Base-by-base conservation (phyloP, 2,329 filamentous ascomycete species). In the Aspergillus sp. region DNA sequence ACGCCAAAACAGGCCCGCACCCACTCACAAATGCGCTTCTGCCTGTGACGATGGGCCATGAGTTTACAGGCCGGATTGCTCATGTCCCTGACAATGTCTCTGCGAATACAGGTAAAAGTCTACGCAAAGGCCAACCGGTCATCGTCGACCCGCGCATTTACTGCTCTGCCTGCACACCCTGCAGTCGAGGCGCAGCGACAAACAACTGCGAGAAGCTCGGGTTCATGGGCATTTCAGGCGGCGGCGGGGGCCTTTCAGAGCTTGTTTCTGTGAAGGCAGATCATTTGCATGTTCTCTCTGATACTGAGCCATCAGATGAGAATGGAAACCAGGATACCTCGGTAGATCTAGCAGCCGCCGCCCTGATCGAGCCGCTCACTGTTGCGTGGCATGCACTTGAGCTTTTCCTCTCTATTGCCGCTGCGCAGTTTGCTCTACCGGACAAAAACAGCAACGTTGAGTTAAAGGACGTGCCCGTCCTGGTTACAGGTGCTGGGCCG, bases 91-190 rank as follows among this genome's bases (percentile, higher is more conserved):
- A 24, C 1, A 20, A 51, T 3, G 27, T 11, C 24, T 11, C 15
- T 6, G 2, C 3, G 8, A 11, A 30, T 30, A 30, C 8, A 30
- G 1, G 9, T 30, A 30, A 30, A 30, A 0, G 9, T 11, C 20
- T 51, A 8, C 8, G 17, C 17, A 51, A 40, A 15, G 60, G 60
- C 4, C 57, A 59, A 33, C 20, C 50, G 1, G 60, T 61, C 22
- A 51, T 61, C n/a, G 27, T 61, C 37, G 60, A 61, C 39, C 57
- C 60, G 9, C 57, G 57, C n/a, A 48, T 52, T 30, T 61, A 55
- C 54, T 61, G 60, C 40, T 37, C 37, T 2, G 44, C 39, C 13
- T 61, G 60, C 34, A 40, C 37, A 3, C 27, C 57, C 13, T 61
- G 60, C 51, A 19, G 12, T 4, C 50, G 46, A 4, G 37, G 47